phyloP scores from a whole-genome alignment of 345 rosid species.

The Arabis alpina region DNA sequence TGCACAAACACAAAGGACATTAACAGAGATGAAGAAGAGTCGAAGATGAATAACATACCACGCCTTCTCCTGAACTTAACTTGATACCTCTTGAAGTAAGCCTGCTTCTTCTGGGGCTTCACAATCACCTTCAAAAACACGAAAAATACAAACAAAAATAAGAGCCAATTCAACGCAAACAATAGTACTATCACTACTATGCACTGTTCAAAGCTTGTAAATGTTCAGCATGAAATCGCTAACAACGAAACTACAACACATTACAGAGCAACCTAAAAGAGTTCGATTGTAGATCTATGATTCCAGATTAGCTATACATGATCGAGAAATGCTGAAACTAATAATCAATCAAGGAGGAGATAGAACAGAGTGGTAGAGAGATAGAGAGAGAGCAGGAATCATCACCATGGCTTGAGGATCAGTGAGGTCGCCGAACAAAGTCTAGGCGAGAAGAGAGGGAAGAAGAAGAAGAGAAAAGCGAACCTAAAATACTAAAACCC shows the following conservation, averaged over 20 bases:
- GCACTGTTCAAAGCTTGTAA: background rate
- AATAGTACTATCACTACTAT: background rate
- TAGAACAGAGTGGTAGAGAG: background rate
- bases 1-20: background rate
- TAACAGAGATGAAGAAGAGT: background rate
- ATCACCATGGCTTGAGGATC: conserved; percentile 25
- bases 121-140: conserved; percentile 45
- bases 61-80: conserved; percentile 33
- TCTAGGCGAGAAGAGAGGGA: background rate
- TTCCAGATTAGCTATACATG: conserved; percentile 11
- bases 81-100: conserved; percentile 29
- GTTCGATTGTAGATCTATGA: background rate
- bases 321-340: background rate
- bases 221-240: background rate
- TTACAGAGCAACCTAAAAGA: background rate
- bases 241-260: background rate
- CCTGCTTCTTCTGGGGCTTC: conserved; percentile 50
- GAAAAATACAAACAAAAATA: background rate
- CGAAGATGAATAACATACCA: background rate
- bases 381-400: background rate
- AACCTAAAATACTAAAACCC: conserved; percentile 36
- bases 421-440: conserved; percentile 9
- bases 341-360: background rate
- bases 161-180: background rate
- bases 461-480: background rate